Base-by-base conservation (phyloP, 345 rosid species). In the Dimocarpus longan region DNA sequence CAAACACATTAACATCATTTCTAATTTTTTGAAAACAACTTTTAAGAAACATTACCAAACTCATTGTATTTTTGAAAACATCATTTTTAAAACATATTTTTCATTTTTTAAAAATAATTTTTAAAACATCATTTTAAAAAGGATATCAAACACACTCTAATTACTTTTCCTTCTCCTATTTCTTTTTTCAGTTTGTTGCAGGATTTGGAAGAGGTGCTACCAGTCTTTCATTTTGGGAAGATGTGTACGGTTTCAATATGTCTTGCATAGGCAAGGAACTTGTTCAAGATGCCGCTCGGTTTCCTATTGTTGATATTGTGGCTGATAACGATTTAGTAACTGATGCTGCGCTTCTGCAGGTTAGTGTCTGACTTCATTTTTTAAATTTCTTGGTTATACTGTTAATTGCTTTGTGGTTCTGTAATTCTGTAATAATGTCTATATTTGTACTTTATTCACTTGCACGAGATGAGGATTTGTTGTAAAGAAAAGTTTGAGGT, bases 141-240 rank as follows among this genome's bases (percentile, higher is more conserved):
- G 37, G 37, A 32, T 3, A 32, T 32, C 37, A 32, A 32, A 32
- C 37, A 32, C 3, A 32, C 37, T 32, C 37, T 32, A 12, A 75
- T 75, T 32, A 48, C 74, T 74, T 28, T 60, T 9, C 13, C 46
- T 62, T 62, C 26, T 76, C 50, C 48, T 6, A 21, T 65, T 62
- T 28, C 52, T 70, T 76, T 73, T 46, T 80, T 71, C 82, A 95
- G 98, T 89, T 84, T 87, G 97, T 86, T 81, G 95, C 97, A 0
- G 99, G 99, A 77, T 92, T 96, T 78, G 99, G 99, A 79, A 94
- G 79, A 82, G 95, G 97, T 71, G 91, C 88, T 46, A 96, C 98
- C 12, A 93, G 97, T 84, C 87, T 94, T 65, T 91, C 97, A 44
- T 96, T 94, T 82, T 96, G 99, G 99, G 95, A 94, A 80, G 90